Base-by-base conservation (phyloP, 73 alveolate genomes). In the Diophrys sp. region DNA sequence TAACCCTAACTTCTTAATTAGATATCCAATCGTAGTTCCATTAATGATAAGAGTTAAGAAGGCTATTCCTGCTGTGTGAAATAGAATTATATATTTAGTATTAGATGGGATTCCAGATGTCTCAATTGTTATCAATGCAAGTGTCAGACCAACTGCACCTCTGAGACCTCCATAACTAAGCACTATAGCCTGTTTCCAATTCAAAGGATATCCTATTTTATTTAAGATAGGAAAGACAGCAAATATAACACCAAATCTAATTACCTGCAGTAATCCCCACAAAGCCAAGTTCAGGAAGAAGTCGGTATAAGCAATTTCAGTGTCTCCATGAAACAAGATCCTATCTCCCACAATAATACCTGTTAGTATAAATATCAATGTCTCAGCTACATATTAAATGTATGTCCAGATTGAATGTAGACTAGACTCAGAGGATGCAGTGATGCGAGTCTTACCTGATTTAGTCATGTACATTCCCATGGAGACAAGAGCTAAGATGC, bases 391-490 rank as follows among this genome's bases (percentile, higher is more conserved):
- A 54, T 33, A 77, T 2, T 71, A 78, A 18, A 88, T 68, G 31
- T 83, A 77, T 31, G 73, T 66, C 95, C 95, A 88, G 67, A 88
- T 67, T 11, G 56, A 70, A 54, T 87, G 80, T 25, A 88, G 56
- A 24, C 80, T 56, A 30, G 75, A 72, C 29, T 88, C 85, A 23
- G 85, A 88, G 29, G 54, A 76, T 55, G 82, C 77, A 55, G 90
- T 70, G 28, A 88, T 88, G 11, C 78, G 68, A 1, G 90, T 83
- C 71, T 81, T 77, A 18, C 95, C 95, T 77, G 68, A 74, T 30
- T 80, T 80, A n/a, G 91, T 73, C 91, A 90, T 87, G 73, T 71
- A 90, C 30, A 90, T 70, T 54, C 94, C 90, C 1, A 90, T 33
- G 31, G 89, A 66, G 27, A 86, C 92, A 2, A 90, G 70, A 11